These are phyloP conservation scores for Backusella parvicylindrica DNA, from an alignment of 192 early-diverging fungal genomes.

Conservation along the genomic window DNA sequence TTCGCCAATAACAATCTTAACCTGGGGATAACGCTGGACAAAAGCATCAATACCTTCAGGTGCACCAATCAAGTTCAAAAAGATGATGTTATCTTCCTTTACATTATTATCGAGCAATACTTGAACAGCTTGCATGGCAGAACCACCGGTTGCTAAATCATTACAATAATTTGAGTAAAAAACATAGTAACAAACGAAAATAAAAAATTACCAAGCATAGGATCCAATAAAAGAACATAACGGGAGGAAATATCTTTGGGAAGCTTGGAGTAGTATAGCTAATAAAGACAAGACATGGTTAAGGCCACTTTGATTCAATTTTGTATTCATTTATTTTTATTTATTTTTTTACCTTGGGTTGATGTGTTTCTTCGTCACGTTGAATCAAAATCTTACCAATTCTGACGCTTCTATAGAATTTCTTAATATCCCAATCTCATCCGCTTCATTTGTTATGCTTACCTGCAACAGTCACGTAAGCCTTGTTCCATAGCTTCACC, in stretches of 20 bases:
- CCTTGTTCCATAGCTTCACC: slow-evolving; percentile 93
- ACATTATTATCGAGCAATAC: slow-evolving; percentile 83
- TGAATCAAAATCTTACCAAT: slow-evolving; percentile 97
- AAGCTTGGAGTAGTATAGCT: slow-evolving; percentile 90
- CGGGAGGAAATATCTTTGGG: slow-evolving; percentile 82
- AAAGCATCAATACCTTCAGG: slow-evolving; percentile 83
- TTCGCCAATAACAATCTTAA: slow-evolving; percentile 87
- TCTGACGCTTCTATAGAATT: slow-evolving; percentile 64
- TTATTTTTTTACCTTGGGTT: slow-evolving; percentile 61
- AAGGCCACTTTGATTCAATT: not conserved
- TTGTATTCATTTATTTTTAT: not conserved
- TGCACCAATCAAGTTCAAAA: slow-evolving; percentile 86
- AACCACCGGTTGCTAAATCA: slow-evolving; percentile 82
- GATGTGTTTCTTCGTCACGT: slow-evolving; percentile 89
- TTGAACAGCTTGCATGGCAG: slow-evolving; percentile 89
- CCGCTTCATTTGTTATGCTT: not conserved
- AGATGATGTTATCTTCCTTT: slow-evolving; percentile 79
- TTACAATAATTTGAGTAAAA: not conserved
- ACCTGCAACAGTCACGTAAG: slow-evolving; percentile 75
- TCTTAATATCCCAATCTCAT: not conserved
- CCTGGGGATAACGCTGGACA: slow-evolving; percentile 62
- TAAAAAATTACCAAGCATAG: slow-evolving; percentile 78
- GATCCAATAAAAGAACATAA: slow-evolving; percentile 86
- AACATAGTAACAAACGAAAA: not conserved
- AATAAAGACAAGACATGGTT: not conserved